phyloP scores from a whole-genome alignment of 768 basidiomycete species.

The Tulasnella sp. region DNA sequence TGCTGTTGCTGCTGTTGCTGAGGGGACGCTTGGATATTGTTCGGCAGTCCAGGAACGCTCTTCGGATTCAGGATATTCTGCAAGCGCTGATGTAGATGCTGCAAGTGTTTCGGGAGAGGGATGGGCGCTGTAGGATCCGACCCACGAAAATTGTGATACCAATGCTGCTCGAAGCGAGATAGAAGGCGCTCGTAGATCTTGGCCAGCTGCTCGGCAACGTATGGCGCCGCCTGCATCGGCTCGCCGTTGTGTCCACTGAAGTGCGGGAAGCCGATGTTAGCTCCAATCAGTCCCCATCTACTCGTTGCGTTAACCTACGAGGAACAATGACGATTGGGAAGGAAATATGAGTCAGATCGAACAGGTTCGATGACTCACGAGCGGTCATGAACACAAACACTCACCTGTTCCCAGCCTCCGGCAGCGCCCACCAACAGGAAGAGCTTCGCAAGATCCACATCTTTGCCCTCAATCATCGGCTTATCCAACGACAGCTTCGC shows the following conservation, averaged over 20 bases:
- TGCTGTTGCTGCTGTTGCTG: neutral
- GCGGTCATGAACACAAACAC: neutral
- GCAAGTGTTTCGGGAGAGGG: neutral
- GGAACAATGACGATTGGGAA: neutral
- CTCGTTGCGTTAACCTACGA: conserved; percentile 1
- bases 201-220: conserved; percentile 1
- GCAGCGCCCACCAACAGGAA: conserved; percentile 6
- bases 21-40: neutral
- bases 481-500: neutral
- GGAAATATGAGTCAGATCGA: neutral
- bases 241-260: neutral
- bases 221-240: neutral
- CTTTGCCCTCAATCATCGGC: conserved; percentile 3
- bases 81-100: neutral
- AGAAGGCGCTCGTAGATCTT: conserved; percentile 6
- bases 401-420: neutral
- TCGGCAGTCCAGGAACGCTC: neutral
- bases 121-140: neutral
- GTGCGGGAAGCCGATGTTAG: conserved; percentile 11
- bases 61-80: neutral
- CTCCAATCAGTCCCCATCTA: conserved; percentile 2
- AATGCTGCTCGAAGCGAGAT: conserved; percentile 1
- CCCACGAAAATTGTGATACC: neutral
- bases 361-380: too few species aligned
- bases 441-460: conserved; percentile 1